These are phyloP conservation scores for Lentinula sp. DNA, from an alignment of 768 basidiomycete genomes.

Conservation along the genomic window DNA sequence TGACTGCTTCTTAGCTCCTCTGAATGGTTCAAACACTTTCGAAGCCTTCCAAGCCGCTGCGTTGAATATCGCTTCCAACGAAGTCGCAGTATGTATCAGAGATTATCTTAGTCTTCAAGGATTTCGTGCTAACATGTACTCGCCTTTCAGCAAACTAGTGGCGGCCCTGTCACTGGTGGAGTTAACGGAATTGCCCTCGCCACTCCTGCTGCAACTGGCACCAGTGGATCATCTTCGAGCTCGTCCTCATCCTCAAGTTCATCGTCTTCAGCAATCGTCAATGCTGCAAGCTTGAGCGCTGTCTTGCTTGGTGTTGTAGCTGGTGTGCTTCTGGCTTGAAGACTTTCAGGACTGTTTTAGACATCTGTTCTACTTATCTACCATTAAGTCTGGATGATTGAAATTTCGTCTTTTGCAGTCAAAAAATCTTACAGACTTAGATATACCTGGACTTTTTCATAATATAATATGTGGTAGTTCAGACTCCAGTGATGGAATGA, in stretches of 20 bases:
- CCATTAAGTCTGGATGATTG: background rate
- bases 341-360: background rate
- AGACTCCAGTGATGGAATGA: background rate
- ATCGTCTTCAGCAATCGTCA: background rate
- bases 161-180: slow-evolving; percentile 34
- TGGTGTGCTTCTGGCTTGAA: background rate
- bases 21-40: slow-evolving; percentile 35
- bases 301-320: background rate
- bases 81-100: slow-evolving; percentile 23
- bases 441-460: background rate
- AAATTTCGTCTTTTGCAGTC: background rate
- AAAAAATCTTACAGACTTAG: background rate
- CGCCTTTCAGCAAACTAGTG: slow-evolving; percentile 25
- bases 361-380: background rate
- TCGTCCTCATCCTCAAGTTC: background rate
- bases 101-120: background rate
- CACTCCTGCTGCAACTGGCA: slow-evolving; percentile 7
- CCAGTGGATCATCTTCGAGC: background rate
- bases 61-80: slow-evolving; percentile 24
- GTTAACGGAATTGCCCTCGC: slow-evolving; percentile 22
- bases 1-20: slow-evolving; percentile 27
- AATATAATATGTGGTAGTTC: background rate
- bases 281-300: background rate
- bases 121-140: background rate
- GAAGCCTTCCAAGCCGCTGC: slow-evolving; percentile 35